Base-by-base conservation (phyloP, 805 yeast genomes). In the Kodamaea kakaduensis region DNA sequence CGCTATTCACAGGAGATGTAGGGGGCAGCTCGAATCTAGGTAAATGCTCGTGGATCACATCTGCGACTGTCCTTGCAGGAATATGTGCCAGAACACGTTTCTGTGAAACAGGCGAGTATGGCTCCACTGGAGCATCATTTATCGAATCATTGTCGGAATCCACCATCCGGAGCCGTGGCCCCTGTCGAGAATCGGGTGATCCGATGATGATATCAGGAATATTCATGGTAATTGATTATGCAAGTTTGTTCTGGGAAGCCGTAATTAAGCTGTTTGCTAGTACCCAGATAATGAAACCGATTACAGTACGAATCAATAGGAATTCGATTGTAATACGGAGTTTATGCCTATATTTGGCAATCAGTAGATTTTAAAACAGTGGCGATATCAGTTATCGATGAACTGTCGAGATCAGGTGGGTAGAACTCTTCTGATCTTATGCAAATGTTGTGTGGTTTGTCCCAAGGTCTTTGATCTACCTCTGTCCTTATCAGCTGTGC, bases 1-100 rank as follows among this genome's bases (percentile, higher is more conserved):
- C 28, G 17, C 9, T 19, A 4, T 30, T 21, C 12, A 20, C 32
- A 15, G 27, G 34, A 5, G 26, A 22, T 5, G 9, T n/a, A 14
- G 34, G 29, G 6, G 29, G 29, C 29, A 26, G 29, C 12, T 26
- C 29, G 19, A 26, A 26, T 16, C 12, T 12, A 7, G 29, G 29
- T 10, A 26, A 26, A 7, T 16, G 29, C 19, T 19, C 29, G 19
- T 26, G 19, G 6, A 26, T 26, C 29, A 26, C 29, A 16, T 26
- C 29, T 6, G 29, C 7, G 9, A 26, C 29, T 5, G 29, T 29
- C n/a, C 32, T n/a, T n/a, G n/a, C n/a, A n/a, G n/a, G 23, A 6
- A 24, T 24, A 6, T 10, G 15, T 24, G 7, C 17, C n/a, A 26
- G 30, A 15, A 14, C 17, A 26, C 10, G 13, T 5, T 16, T 16